Percentiles rank a stretch among this genome's conserved stretches.
phyloP scores from a whole-genome alignment of 768 basidiomycete species.

The Boletus rex-veris region DNA sequence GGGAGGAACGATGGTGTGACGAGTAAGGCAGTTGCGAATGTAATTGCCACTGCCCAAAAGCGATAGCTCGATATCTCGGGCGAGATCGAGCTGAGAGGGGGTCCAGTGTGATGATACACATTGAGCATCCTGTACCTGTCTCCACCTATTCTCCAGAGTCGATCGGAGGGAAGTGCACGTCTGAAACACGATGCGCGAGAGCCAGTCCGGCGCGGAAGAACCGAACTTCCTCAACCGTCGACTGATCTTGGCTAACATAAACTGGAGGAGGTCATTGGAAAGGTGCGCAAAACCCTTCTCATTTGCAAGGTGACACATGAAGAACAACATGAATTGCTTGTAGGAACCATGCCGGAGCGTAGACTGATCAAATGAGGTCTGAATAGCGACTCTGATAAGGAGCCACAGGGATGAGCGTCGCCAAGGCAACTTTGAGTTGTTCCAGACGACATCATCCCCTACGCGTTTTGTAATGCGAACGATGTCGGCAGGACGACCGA shows the following conservation, averaged over 20 bases:
- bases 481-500: slow-evolving; percentile 30
- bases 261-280: slow-evolving; percentile 35
- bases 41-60: slow-evolving; percentile 30
- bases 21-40: slow-evolving; percentile 19
- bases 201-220: slow-evolving; percentile 10
- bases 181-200: slow-evolving; percentile 3
- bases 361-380: slow-evolving; percentile 32
- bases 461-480: slow-evolving; percentile 40
- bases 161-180: slow-evolving; percentile 16
- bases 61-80: slow-evolving; percentile 33
- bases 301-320: slow-evolving; percentile 20
- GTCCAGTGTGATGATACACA: slow-evolving; percentile 28
- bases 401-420: slow-evolving; percentile 51
- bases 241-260: slow-evolving; percentile 37
- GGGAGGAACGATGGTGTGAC: neutral
- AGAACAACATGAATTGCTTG: slow-evolving; percentile 35
- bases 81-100: slow-evolving; percentile 27
- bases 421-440: slow-evolving; percentile 40
- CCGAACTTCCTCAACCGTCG: slow-evolving; percentile 38
- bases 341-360: slow-evolving; percentile 16
- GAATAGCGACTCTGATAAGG: slow-evolving; percentile 43
- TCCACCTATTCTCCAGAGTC: slow-evolving; percentile 36
- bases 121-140: slow-evolving; percentile 26
- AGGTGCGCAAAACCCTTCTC: neutral
- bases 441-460: slow-evolving; percentile 46